Base-by-base conservation (phyloP, 371 early-diverging fungal species). In the Circinella minor region DNA sequence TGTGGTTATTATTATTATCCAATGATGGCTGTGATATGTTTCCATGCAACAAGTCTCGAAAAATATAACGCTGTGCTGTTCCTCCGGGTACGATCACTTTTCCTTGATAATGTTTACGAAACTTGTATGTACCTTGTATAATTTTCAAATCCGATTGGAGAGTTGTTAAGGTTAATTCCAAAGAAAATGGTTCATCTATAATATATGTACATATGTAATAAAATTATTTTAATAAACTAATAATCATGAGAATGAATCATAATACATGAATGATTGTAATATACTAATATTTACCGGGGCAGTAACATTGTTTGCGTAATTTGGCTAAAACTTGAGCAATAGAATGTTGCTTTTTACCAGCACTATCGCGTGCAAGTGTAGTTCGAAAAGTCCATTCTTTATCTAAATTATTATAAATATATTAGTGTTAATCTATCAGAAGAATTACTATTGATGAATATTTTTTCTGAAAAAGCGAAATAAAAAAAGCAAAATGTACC, bases 21-120 rank as follows among this genome's bases (percentile, higher is more conserved):
- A 43, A 43, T 43, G 54, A 54, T 18, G 0, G 54, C 15, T 8
- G 54, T 54, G 36, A 4, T 2, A 57, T 11, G 14, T 18, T 57
- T 0, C 57, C 57, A 57, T 57, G 57, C 8, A 27, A 34, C 36
- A 57, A 57, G 34, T 57, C 57, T 18, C 57, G 57, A 14, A 34
- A 5, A 2, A 34, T 14, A 57, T 57, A 34, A n/a, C 57, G 57
- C 4, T 34, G 34, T 14, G 57, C 57, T 9, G 57, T 57, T 57
- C 57, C 57, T 57, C 57, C 57, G 5, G 57, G 27, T 10, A 57
- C 36, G 4, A 76, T 54, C 74, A 81, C 67, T 38, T 75, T 74
- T 4, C 81, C 81, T 62, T 81, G 77, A 61, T 81, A 79, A 54
- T 77, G 79, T 39, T 78, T 78, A 17, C 81, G 77, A 48, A 81